phyloP scores from a whole-genome alignment of 2,329 filamentous ascomycete species.

The Sphaerulina populicola region DNA sequence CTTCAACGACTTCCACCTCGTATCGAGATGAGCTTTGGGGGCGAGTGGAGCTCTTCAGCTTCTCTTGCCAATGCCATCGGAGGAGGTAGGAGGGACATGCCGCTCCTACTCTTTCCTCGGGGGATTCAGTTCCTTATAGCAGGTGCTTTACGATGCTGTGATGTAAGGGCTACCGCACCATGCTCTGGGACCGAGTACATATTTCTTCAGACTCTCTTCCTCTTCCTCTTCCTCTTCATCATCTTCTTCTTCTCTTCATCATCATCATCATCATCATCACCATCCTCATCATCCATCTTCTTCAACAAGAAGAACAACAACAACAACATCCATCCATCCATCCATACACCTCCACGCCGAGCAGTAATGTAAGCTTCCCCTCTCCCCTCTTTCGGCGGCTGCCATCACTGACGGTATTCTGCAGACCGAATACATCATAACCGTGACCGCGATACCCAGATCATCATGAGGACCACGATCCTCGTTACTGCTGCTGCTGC shows the following conservation, averaged over 20 bases:
- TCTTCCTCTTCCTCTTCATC: not conserved
- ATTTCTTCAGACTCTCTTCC: not conserved
- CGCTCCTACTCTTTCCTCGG: too few relatives aligned
- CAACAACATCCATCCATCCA: not conserved
- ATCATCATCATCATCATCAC: not conserved
- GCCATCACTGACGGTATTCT: not conserved
- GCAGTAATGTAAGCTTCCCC: too few relatives aligned
- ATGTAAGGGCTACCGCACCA: not conserved
- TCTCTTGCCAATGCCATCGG: too few relatives aligned
- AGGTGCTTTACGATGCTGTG: not conserved
- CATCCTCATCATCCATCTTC: not conserved
- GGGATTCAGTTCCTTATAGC: not conserved
- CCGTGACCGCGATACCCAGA: not conserved
- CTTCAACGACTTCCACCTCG: too few relatives aligned
- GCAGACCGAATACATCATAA: not conserved
- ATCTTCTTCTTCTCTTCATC: not conserved
- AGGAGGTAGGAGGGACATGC: too few relatives aligned
- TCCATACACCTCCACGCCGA: not conserved
- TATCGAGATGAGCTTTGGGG: not conserved
- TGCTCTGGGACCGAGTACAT: not conserved
- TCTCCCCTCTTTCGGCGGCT: too few relatives aligned
- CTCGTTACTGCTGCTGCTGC: not conserved
- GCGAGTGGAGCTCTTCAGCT: too few relatives aligned
- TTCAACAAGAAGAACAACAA: not conserved
- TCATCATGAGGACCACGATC: not conserved